Base-by-base conservation (phyloP, 2,329 filamentous ascomycete species). In the Penicillium sp. region DNA sequence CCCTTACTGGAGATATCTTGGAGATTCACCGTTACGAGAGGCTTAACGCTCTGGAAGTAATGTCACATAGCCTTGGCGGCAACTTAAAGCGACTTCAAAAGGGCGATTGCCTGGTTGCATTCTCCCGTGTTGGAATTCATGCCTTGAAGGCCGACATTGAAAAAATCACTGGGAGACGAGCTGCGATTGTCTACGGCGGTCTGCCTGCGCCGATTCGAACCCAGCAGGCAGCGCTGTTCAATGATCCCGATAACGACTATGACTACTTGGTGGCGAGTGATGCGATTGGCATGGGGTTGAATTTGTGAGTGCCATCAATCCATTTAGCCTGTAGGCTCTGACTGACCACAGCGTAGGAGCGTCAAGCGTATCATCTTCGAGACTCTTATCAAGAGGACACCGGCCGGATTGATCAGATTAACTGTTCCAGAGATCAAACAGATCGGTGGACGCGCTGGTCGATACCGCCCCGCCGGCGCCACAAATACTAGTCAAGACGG, bases 221-320 rank as follows among this genome's bases (percentile, higher is more conserved):
- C 3, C 87, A 93, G 70, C 95, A 99, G 76, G 95, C 95, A 0
- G 86, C 86, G 16, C 80, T 98, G 0, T 99, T 99, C 81, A 99
- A 99, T 70, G 90, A 98, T 62, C 93, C 92, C 0, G 76, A 96
- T 70, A 99, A 96, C 71, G 93, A 97, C 58, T 99, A 97, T 70
- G 95, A 99, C 71, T 96, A 87, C 65, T 80, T 99, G 6, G 93
- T 95, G 26, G 95, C 96, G 9, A 97, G 91, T 66, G 92, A 97
- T 75, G 95, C 95, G 47, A 93, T 99, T 60, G 95, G 95, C 37
- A 98, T 99, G 93, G 95, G 96, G 1, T 79, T 99, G 22, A 99
- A 99, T 69, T 77, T 99, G 72, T 92, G 87, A 75, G 81, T 75
- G 3, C n/a, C 48, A 39, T 22, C 53, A 11, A 24, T 19, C 19